Conservation (phyloP, 192 early-diverging fungal species). For the Linnemannia exigua region DNA sequence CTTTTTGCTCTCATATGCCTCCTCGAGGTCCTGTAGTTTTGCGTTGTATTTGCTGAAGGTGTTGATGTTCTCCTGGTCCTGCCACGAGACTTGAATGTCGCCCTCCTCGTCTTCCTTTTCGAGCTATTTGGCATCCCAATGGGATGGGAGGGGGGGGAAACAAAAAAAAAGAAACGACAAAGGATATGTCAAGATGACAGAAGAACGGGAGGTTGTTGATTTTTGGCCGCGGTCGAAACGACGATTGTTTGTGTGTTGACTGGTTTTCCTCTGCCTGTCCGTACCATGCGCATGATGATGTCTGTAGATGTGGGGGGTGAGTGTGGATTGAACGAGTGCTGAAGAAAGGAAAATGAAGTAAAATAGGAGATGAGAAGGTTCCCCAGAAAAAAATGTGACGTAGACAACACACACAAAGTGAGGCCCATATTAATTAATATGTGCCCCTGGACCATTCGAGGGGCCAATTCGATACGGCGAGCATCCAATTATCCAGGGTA, state of each 20-base stretch:
- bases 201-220: neutral
- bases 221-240: neutral
- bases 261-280: neutral
- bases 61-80: constrained; percentile 98
- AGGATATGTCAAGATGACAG: neutral
- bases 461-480: too few species aligned
- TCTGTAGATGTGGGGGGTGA: neutral
- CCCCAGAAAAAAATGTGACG: too few species aligned
- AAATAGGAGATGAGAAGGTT: too few species aligned
- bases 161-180: constrained; percentile 6
- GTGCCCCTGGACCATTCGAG: too few species aligned
- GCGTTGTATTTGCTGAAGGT: constrained; percentile 89
- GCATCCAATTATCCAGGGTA: too few species aligned
- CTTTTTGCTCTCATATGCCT: constrained; percentile 85
- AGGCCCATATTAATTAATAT: too few species aligned
- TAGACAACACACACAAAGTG: too few species aligned
- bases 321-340: neutral
- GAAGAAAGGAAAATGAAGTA: neutral
- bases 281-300: constrained; percentile 41
- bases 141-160: neutral
- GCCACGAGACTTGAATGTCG: constrained; percentile 95
- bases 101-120: constrained; percentile 80
- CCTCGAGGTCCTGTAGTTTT: constrained; percentile 82
- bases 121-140: constrained; percentile 29
- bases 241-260: neutral